Evolutionary conservation across 1,284 basidiomycete genomes (phyloP), one percentile per base, ranked within the genome.

Genomic region (Fomitopsis pinicola): DNA sequence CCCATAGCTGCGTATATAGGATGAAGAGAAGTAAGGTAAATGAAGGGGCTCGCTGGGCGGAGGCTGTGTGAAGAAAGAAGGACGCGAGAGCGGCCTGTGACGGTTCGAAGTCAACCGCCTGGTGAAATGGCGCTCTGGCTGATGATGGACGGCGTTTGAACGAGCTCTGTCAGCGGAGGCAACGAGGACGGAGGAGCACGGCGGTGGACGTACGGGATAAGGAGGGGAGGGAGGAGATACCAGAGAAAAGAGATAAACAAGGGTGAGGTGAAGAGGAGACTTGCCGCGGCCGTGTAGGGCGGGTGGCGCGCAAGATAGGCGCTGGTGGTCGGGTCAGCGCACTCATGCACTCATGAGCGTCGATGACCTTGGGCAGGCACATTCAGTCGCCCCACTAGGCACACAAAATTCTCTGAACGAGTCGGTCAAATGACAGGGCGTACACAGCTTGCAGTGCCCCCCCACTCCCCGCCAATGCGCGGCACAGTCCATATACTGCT

Each of bases 1-100:
- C 92, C 92, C 92, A 94, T 94, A 62, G 64, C 58, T 62, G 50
- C 52, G 22, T 52, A 42, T 38, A 57, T 17, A 35, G 40, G 50
- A 40, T 19, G 59, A 54, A 59, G 40, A 42, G 55, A 52, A 58
- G 48, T 35, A 44, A 58, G 53, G 26, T 42, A 60, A 44, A 56
- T 56, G 62, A 48, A 48, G 28, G 42, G 44, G 28, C 52, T 44
- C 55, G 40, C 55, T 30, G 55, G 59, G 63, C 28, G 67, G 38
- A 46, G 33, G 60, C 42, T 44, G 61, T 48, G 64, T 63, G 64
- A 63, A 62, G 60, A 61, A 63, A 62, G 61, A 62, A 55, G 55
- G 54, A 33, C 28, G 17, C 56, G 35, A 60, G 57, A 59, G 48
- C 46, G 46, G 57, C 46, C 52, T 28, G 28, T 54, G 52, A 54